These are phyloP conservation scores for Plantago major DNA, from an alignment of 257 asterid genomes.

Conservation along the genomic window DNA sequence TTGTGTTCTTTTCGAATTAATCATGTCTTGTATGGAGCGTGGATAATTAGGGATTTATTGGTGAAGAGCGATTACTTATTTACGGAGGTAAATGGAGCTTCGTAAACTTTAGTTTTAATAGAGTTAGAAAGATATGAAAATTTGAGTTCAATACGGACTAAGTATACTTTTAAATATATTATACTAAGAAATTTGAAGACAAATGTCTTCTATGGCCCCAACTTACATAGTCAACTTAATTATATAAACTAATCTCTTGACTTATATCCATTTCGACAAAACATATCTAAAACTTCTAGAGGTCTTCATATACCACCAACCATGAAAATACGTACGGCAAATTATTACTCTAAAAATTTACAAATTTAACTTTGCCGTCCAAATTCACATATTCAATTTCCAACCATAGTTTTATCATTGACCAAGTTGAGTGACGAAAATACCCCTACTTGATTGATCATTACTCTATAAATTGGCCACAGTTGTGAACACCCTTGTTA, in stretches of 20 bases:
- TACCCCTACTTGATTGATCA: slow-evolving; percentile 16
- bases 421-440: slow-evolving; percentile 18
- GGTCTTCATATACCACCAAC: slow-evolving; percentile 11
- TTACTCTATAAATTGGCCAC: slow-evolving; percentile 21
- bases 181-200: no score
- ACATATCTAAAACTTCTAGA: slow-evolving; percentile 15
- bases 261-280: background rate
- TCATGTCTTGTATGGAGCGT: no score
- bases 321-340: slow-evolving; percentile 20
- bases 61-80: no score
- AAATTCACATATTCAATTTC: slow-evolving; percentile 3
- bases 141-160: no score
- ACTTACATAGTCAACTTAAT: no score
- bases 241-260: slow-evolving; percentile 6
- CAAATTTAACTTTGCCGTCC: slow-evolving; percentile 6
- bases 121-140: no score
- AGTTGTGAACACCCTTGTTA: background rate
- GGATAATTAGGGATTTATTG: no score
- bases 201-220: no score
- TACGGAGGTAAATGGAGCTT: no score
- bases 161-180: no score
- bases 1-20: slow-evolving; percentile 22
- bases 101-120: background rate
- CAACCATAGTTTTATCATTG: slow-evolving; percentile 7
- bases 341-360: slow-evolving; percentile 19